Conservation (phyloP, 345 rosid genomes). For the Citrus cavaleriei region DNA sequence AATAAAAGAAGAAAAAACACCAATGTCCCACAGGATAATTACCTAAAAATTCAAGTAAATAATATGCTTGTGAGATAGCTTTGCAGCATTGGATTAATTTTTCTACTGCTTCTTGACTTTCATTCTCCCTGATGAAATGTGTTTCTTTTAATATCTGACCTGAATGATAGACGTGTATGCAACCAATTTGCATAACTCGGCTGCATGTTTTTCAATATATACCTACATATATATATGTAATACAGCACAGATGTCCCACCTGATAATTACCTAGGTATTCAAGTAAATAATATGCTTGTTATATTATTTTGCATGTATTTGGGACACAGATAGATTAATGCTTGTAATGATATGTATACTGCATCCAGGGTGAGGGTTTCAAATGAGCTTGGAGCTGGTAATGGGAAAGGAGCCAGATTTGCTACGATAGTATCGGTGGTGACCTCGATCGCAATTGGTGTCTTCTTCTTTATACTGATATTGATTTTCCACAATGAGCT, state of each 20-base stretch:
- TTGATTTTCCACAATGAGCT: conserved; percentile 36
- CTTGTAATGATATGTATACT: background rate
- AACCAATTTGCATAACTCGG: background rate
- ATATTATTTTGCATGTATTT: no score
- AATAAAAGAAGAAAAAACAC: no score
- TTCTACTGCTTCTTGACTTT: no score
- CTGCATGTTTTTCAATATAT: background rate
- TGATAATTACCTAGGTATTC: no score
- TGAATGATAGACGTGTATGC: background rate
- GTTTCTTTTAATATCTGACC: background rate
- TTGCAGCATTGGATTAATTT: no score
- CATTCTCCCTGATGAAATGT: no score
- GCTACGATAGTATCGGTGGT: conserved; percentile 62
- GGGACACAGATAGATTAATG: background rate
- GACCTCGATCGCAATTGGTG: conserved; percentile 57
- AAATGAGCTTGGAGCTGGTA: conserved; percentile 89
- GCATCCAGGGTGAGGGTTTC: conserved; percentile 72
- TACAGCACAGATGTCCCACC: no score
- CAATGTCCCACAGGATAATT: no score
- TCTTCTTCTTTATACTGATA: conserved; percentile 51
- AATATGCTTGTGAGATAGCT: no score
- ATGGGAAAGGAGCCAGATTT: conserved; percentile 79
- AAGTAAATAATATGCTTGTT: background rate
- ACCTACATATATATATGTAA: no score
- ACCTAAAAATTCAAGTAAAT: no score